Evolutionary conservation across 345 rosid genomes (phyloP).

Genomic region (Geranium brycei): DNA sequence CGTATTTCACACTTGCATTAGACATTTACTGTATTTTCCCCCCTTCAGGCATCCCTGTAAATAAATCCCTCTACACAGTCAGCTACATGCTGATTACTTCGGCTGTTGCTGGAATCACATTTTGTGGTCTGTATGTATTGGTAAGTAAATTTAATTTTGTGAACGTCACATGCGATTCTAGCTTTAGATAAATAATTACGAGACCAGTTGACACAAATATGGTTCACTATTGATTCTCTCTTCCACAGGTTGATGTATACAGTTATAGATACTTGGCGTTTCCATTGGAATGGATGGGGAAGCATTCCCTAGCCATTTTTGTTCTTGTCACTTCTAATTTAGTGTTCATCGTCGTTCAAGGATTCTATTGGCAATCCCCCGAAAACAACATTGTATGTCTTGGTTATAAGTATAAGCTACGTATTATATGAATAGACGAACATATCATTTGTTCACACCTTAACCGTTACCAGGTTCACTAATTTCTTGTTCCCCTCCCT

Average conservation of each 20-base stretch:
- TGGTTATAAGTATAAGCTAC: not conserved
- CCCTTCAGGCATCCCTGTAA: conserved; percentile 28
- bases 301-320: conserved; percentile 30
- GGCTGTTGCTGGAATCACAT: conserved; percentile 29
- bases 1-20: not conserved
- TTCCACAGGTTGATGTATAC: conserved; percentile 25
- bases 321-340: conserved; percentile 26
- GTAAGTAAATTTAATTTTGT: conserved; percentile 12
- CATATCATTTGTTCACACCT: not conserved
- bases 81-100: conserved; percentile 34
- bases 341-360: conserved; percentile 23
- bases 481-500: not conserved
- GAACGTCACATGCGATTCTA: not conserved
- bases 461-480: not conserved
- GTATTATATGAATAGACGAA: not conserved
- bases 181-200: not conserved
- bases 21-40: not conserved
- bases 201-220: not conserved
- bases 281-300: conserved; percentile 36
- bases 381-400: conserved; percentile 26
- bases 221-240: not conserved
- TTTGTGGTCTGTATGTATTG: conserved; percentile 26
- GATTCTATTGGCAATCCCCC: conserved; percentile 27
- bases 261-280: conserved; percentile 17
- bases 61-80: conserved; percentile 29